Conservation (phyloP, 768 basidiomycete species). For the Hydnomerulius pinastri region DNA sequence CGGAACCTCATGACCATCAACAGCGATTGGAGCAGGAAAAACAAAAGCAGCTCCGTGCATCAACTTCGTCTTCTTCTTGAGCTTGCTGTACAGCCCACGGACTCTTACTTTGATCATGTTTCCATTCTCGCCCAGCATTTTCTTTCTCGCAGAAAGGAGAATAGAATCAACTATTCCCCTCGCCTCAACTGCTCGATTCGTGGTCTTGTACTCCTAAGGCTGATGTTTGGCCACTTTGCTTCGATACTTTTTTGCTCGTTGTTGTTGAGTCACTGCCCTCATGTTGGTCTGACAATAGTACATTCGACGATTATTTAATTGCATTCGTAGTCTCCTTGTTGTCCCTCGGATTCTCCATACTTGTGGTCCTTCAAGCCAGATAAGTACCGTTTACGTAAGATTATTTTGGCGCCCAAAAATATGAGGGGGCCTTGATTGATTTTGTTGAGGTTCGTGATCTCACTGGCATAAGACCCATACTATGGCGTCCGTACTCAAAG, state of each 20-base stretch:
- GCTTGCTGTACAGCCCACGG: neutral
- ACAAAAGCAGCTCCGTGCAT: conserved; percentile 69
- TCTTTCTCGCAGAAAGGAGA: conserved; percentile 4
- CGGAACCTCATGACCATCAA: conserved; percentile 3
- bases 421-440: too few species aligned
- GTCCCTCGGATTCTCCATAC: neutral
- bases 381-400: conserved; percentile 26
- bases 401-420: neutral
- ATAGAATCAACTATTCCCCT: neutral
- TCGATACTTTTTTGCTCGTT: neutral
- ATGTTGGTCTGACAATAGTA: neutral
- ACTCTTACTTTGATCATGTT: neutral
- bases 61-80: conserved; percentile 33
- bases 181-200: conserved; percentile 10
- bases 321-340: neutral
- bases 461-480: too few species aligned
- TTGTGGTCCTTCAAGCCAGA: too few species aligned
- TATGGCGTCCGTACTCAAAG: conserved; percentile 70
- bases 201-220: conserved; percentile 12
- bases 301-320: conserved; percentile 4
- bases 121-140: neutral
- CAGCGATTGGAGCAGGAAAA: conserved; percentile 89
- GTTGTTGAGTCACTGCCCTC: neutral
- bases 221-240: neutral
- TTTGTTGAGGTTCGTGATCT: too few species aligned